Evolutionary conservation across 2,329 filamentous ascomycete species (phyloP).

Genomic region (Chalara sp.): DNA sequence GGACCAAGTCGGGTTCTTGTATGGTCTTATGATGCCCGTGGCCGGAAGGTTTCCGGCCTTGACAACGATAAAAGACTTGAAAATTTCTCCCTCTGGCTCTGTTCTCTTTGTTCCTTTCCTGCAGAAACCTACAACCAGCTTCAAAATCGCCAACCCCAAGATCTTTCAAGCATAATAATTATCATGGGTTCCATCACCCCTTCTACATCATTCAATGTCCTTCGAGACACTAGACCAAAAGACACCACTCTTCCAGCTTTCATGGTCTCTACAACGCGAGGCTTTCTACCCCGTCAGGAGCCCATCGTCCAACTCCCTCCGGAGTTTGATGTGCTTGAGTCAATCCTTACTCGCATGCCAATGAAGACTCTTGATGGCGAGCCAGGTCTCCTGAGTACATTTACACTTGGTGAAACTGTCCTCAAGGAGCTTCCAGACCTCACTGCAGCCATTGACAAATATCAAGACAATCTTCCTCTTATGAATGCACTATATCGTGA

Average conservation of each 20-base stretch:
- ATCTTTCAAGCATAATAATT: background rate
- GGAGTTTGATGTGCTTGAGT: conserved; percentile 67
- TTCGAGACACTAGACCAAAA: conserved; percentile 54
- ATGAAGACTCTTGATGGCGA: conserved; percentile 67
- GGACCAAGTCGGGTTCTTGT: conserved; percentile 3
- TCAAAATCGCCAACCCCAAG: background rate
- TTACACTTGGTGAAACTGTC: conserved; percentile 69
- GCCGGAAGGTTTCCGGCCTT: conserved; percentile 26
- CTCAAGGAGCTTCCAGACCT: conserved; percentile 71
- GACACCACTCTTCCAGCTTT: conserved; percentile 64
- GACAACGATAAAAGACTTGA: conserved; percentile 19
- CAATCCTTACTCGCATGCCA: conserved; percentile 69
- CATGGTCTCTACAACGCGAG: conserved; percentile 70
- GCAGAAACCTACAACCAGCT: conserved; percentile 2
- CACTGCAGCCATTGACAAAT: conserved; percentile 64
- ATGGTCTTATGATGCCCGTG: conserved; percentile 14
- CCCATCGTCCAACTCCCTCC: conserved; percentile 58
- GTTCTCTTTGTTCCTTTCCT: conserved; percentile 12
- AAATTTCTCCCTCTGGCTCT: conserved; percentile 9
- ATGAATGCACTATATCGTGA: conserved; percentile 87
- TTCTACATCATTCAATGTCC: conserved; percentile 45
- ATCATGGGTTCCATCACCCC: conserved; percentile 24
- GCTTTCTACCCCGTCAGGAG: conserved; percentile 65
- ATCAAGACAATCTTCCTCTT: conserved; percentile 64
- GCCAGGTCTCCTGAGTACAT: conserved; percentile 70